phyloP scores from a whole-genome alignment of 805 yeast genomes.

The Nakazawaea wickerhamii region DNA sequence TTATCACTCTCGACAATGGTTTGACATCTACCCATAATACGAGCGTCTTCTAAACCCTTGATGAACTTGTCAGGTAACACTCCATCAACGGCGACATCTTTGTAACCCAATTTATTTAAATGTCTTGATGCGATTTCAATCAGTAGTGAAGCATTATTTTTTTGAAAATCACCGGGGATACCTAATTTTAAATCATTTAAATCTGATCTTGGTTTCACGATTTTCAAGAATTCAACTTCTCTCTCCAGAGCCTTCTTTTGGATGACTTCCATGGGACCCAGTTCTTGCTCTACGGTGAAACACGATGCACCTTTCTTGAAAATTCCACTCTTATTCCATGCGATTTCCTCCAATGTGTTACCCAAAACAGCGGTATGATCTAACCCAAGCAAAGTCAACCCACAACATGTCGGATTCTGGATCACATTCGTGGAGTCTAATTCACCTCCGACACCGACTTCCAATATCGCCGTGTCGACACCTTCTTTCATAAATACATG shows the following conservation, averaged over 20 bases:
- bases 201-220: conserved; percentile 43
- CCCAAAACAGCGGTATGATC: conserved; percentile 91
- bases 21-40: conserved; percentile 98
- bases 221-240: conserved; percentile 38
- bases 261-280: conserved; percentile 50
- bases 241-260: conserved; percentile 66
- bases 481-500: conserved; percentile 85
- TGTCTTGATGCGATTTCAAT: conserved; percentile 62
- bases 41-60: conserved; percentile 58
- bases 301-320: conserved; percentile 68
- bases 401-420: conserved; percentile 75
- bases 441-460: conserved; percentile 98
- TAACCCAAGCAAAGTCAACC: conserved; percentile 80
- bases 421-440: conserved; percentile 94
- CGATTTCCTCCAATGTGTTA: conserved; percentile 77
- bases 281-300: conserved; percentile 55
- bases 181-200: conserved; percentile 50
- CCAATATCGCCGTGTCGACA: conserved; percentile 91
- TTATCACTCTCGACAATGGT: conserved; percentile 38
- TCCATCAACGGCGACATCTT: conserved; percentile 15
- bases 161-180: conserved; percentile 80
- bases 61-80: conserved; percentile 44
- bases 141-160: conserved; percentile 83
- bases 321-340: conserved; percentile 96
- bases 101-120: conserved; percentile 40